These are phyloP conservation scores for Crucibulum laeve DNA, from an alignment of 768 basidiomycete genomes.

Conservation along the genomic window DNA sequence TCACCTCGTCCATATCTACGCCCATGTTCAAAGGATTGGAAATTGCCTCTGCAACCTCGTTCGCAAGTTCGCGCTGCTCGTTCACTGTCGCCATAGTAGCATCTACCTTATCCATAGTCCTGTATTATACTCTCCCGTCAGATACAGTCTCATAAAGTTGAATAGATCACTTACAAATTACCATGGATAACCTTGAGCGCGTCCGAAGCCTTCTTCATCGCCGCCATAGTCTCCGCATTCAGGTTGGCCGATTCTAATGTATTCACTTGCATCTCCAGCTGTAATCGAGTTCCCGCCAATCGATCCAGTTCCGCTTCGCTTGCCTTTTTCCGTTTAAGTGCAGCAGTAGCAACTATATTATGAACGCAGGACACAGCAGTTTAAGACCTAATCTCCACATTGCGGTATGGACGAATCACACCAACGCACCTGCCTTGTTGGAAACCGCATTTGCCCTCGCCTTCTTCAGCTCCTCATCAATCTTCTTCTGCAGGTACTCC, in stretches of 20 bases:
- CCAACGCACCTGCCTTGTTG: constrained; percentile 82
- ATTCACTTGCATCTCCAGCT: constrained; percentile 95
- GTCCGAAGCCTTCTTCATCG: constrained; percentile 93
- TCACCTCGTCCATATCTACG: constrained; percentile 68
- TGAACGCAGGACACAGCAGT: constrained; percentile 4
- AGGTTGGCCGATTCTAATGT: constrained; percentile 96
- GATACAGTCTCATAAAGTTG: background rate
- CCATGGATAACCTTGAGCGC: constrained; percentile 89
- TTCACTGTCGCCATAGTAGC: constrained; percentile 80
- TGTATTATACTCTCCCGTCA: constrained; percentile 21
- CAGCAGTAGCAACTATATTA: constrained; percentile 74
- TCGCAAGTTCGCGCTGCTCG: constrained; percentile 89
- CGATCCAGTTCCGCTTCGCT: constrained; percentile 84
- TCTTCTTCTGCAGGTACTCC: constrained; percentile 93
- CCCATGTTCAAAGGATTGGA: constrained; percentile 62
- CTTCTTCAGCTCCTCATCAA: constrained; percentile 90
- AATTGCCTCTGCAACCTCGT: constrained; percentile 88
- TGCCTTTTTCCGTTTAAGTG: constrained; percentile 90
- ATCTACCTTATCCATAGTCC: constrained; percentile 87
- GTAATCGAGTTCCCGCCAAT: constrained; percentile 79
- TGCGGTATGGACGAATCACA: background rate
- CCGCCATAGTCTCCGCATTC: constrained; percentile 95
- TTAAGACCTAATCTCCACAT: background rate
- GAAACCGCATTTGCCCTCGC: constrained; percentile 90
- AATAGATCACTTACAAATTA: constrained; percentile 62